A percentile compares a stretch with the other conserved stretches of the same genome.
These are phyloP conservation scores for Chaetoscypha palmicola DNA, from an alignment of 2,329 filamentous ascomycete genomes.

Conservation along the genomic window DNA sequence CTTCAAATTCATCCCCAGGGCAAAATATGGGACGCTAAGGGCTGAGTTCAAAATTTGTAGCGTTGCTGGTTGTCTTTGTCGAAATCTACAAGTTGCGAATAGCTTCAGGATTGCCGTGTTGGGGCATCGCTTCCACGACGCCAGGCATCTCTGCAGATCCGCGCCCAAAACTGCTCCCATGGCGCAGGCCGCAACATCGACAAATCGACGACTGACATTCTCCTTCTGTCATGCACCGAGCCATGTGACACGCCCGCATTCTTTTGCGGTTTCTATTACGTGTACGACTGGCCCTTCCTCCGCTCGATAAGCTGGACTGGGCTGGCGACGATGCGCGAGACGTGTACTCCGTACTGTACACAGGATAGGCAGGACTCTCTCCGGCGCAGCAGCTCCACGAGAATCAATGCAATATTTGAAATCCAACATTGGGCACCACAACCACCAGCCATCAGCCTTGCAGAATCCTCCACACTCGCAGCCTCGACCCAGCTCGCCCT, in stretches of 20 bases:
- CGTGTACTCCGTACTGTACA: neutral
- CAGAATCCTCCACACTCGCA: neutral
- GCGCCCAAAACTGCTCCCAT: neutral
- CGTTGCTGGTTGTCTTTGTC: constrained; percentile 13
- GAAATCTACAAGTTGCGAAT: constrained; percentile 18
- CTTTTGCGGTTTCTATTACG: neutral
- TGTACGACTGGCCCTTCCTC: neutral
- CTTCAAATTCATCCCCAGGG: constrained; percentile 10
- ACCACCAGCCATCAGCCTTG: neutral
- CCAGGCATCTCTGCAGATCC: constrained; percentile 18
- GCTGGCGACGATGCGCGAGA: neutral
- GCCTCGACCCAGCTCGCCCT: neutral
- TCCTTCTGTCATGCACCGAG: neutral
- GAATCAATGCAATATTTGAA: neutral
- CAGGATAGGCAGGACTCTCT: neutral
- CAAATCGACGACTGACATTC: neutral
- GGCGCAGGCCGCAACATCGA: neutral
- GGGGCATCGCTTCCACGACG: constrained; percentile 14
- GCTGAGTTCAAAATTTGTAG: constrained; percentile 26
- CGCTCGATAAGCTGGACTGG: neutral
- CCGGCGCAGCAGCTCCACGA: neutral
- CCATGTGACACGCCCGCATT: neutral
- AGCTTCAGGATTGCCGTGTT: constrained; percentile 18
- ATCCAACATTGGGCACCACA: neutral
- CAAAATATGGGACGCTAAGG: constrained; percentile 2